A percentile compares a stretch with the other conserved stretches of the same genome.
Evolutionary conservation across 306 rosid species (phyloP).

Genomic region (Datisca glomerata): DNA sequence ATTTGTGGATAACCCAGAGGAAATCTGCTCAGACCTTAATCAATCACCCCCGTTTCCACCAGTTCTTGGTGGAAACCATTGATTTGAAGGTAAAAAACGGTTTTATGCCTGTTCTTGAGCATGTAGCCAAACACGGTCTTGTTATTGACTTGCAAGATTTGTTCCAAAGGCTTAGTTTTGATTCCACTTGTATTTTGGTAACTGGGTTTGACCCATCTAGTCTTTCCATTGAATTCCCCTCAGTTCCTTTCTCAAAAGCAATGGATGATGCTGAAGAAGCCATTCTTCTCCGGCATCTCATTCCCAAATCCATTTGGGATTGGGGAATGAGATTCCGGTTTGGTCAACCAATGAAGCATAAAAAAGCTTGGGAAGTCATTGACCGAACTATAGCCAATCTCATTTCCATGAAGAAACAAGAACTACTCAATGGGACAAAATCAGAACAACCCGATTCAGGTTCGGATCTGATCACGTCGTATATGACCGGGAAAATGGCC

Average conservation of each 20-base stretch:
- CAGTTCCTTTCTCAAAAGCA: conserved; percentile 23
- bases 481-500: background rate
- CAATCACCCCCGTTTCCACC: background rate
- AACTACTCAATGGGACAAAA: background rate
- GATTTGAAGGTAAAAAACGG: conserved; percentile 6
- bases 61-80: conserved; percentile 10
- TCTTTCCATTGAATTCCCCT: conserved; percentile 22
- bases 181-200: conserved; percentile 18
- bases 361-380: conserved; percentile 7
- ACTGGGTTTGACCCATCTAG: conserved; percentile 30
- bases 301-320: conserved; percentile 14
- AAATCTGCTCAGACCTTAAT: conserved; percentile 11
- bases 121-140: background rate
- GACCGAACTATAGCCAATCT: conserved; percentile 5
- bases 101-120: conserved; percentile 14
- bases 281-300: conserved; percentile 14
- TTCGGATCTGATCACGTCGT: conserved; percentile 15
- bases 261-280: conserved; percentile 19
- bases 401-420: background rate
- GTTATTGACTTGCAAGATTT: conserved; percentile 28
- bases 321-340: conserved; percentile 4
- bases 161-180: conserved; percentile 26
- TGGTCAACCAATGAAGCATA: conserved; percentile 2
- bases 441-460: background rate
- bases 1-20: conserved; percentile 20